phyloP scores from a whole-genome alignment of 2,329 filamentous ascomycete species.

The Knufia fluminis region DNA sequence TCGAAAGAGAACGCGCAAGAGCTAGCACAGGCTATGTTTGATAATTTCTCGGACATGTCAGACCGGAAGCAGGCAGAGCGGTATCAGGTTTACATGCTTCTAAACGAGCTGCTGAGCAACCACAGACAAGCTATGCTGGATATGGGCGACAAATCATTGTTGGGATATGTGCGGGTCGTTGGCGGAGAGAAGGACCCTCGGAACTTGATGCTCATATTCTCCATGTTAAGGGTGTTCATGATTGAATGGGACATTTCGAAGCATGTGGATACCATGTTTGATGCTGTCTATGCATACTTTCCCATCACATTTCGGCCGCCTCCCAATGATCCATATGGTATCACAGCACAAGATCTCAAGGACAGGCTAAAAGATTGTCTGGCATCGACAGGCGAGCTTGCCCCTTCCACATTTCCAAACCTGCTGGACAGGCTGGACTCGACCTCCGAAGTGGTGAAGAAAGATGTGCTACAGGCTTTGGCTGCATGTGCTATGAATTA shows the following conservation, averaged over 20 bases:
- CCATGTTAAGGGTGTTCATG: constrained; percentile 57
- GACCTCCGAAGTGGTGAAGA: constrained; percentile 59
- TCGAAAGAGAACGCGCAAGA: constrained; percentile 46
- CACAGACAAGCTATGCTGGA: constrained; percentile 47
- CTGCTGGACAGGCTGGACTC: constrained; percentile 62
- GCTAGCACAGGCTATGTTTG: constrained; percentile 44
- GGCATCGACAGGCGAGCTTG: constrained; percentile 52
- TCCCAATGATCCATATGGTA: constrained; percentile 59
- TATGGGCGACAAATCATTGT: constrained; percentile 51
- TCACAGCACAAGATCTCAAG: constrained; percentile 60
- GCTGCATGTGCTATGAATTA: constrained; percentile 52
- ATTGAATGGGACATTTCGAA: constrained; percentile 57
- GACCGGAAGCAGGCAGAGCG: constrained; percentile 55
- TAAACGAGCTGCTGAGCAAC: constrained; percentile 53
- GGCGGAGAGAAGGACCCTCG: constrained; percentile 61
- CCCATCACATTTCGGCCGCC: constrained; percentile 62
- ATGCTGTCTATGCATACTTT: constrained; percentile 63
- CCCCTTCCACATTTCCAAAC: constrained; percentile 58
- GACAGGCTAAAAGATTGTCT: constrained; percentile 55
- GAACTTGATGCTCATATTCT: constrained; percentile 63
- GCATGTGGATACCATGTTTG: constrained; percentile 54
- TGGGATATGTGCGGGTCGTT: constrained; percentile 55
- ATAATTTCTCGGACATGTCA: constrained; percentile 48
- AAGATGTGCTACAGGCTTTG: constrained; percentile 57
- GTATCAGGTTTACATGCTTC: constrained; percentile 52